Percentiles rank a stretch among this genome's conserved stretches.
Conservation (phyloP, 1,284 basidiomycete genomes). For the Ganoderma meredithae region DNA sequence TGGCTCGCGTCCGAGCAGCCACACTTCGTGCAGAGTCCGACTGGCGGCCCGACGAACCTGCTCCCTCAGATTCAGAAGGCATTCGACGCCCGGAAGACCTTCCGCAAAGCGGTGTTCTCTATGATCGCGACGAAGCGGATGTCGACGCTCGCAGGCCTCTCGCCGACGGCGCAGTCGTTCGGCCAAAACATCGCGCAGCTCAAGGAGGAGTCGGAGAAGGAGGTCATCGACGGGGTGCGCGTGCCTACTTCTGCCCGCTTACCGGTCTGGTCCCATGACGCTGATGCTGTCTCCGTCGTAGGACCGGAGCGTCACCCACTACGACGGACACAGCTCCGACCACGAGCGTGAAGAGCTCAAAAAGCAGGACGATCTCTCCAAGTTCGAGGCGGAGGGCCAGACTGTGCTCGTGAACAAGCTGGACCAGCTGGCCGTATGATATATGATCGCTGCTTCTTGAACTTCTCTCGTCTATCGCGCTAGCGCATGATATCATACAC, state of each 20-base stretch:
- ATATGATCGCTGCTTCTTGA: too few relatives aligned
- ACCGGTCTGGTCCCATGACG: slow-evolving; percentile 26
- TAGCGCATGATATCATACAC: slow-evolving; percentile 5
- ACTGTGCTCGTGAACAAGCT: slow-evolving; percentile 33
- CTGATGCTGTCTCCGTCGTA: slow-evolving; percentile 37
- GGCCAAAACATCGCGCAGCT: slow-evolving; percentile 71
- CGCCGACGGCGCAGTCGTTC: slow-evolving; percentile 58
- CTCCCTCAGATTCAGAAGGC: slow-evolving; percentile 89
- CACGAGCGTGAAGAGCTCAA: slow-evolving; percentile 34
- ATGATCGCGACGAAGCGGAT: slow-evolving; percentile 88
- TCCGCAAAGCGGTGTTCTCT: slow-evolving; percentile 86
- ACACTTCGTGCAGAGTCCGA: slow-evolving; percentile 70
- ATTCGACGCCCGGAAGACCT: slow-evolving; percentile 88
- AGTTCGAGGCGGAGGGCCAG: slow-evolving; percentile 30
- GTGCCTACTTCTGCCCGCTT: not conserved
- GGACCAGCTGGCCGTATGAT: slow-evolving; percentile 30
- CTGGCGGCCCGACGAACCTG: slow-evolving; percentile 79
- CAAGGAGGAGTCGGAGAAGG: slow-evolving; percentile 85
- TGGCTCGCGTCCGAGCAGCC: slow-evolving; percentile 79
- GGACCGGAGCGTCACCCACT: slow-evolving; percentile 54
- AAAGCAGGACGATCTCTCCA: slow-evolving; percentile 41
- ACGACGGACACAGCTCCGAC: slow-evolving; percentile 45
- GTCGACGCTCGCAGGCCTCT: slow-evolving; percentile 59
- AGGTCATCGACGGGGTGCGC: slow-evolving; percentile 77
- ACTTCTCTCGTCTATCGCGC: too few relatives aligned